Conservation (phyloP, 2,329 filamentous ascomycete species). For the Colletotrichum sp. region DNA sequence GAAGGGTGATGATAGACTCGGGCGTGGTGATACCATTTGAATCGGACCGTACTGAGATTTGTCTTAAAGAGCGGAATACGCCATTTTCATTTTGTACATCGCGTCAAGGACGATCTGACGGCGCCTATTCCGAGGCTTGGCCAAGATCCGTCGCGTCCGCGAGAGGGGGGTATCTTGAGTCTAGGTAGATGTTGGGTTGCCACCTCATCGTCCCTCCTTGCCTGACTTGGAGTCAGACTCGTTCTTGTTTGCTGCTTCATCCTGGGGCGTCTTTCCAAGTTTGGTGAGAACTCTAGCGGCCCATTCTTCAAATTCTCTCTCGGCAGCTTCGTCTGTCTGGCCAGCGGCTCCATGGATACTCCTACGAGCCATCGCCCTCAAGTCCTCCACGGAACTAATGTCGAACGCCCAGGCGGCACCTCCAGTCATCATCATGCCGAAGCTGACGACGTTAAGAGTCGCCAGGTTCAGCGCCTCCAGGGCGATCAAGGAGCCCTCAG, state of each 20-base stretch:
- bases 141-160: background rate
- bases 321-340: slow-evolving; percentile 53
- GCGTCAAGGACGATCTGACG: background rate
- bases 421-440: slow-evolving; percentile 77
- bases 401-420: slow-evolving; percentile 80
- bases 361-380: slow-evolving; percentile 57
- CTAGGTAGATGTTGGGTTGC: slow-evolving; percentile 12
- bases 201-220: slow-evolving; percentile 15
- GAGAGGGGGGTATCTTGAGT: background rate
- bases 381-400: slow-evolving; percentile 71
- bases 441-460: slow-evolving; percentile 81
- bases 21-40: background rate
- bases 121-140: background rate
- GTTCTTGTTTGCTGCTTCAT: background rate
- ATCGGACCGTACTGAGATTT: slow-evolving; percentile 4
- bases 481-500: slow-evolving; percentile 75
- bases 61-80: slow-evolving; percentile 3
- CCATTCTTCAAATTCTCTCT: slow-evolving; percentile 68
- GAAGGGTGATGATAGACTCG: background rate
- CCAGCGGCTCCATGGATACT: slow-evolving; percentile 38
- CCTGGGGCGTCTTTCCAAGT: slow-evolving; percentile 36
- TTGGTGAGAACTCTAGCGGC: slow-evolving; percentile 63
- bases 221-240: slow-evolving; percentile 11
- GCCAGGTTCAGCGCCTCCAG: slow-evolving; percentile 84
- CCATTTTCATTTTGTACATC: slow-evolving; percentile 19